Conservation (phyloP, 495 filamentous ascomycete genomes). For the Sordaria brevicollis region DNA sequence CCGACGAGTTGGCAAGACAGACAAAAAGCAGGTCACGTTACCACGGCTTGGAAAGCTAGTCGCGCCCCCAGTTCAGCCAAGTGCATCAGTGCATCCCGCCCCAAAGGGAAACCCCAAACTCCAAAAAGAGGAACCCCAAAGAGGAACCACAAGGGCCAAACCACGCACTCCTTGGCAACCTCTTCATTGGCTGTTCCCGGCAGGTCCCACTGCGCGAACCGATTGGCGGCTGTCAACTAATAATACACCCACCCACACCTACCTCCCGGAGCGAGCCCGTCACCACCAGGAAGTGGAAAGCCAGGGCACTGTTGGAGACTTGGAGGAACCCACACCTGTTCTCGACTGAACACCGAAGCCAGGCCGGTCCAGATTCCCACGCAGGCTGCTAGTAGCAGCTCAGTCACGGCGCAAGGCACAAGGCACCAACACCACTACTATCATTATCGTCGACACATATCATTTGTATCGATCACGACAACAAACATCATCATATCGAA, state of each 20-base stretch:
- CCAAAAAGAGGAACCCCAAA: not conserved
- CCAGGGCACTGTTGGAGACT: not conserved
- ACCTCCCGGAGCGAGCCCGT: not conserved
- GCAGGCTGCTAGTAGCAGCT: not conserved
- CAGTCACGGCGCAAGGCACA: too few species aligned
- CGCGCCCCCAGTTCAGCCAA: not conserved
- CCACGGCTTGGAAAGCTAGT: not conserved
- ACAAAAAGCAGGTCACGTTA: slow-evolving; percentile 27
- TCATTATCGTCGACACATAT: not conserved
- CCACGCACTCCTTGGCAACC: not conserved
- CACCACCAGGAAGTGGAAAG: not conserved
- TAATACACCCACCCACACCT: not conserved
- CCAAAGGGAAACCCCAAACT: not conserved
- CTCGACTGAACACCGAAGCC: not conserved
- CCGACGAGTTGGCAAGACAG: not conserved
- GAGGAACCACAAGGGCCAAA: not conserved
- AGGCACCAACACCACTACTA: not conserved
- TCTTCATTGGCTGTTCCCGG: not conserved
- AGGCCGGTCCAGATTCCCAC: not conserved
- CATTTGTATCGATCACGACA: too few species aligned
- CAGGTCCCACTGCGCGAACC: not conserved
- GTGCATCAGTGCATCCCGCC: not conserved
- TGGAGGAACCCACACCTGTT: not conserved
- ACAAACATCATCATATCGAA: too few species aligned
- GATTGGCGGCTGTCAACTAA: not conserved